Evolutionary conservation across 2,329 filamentous ascomycete species (phyloP).

Genomic region (Pyrenophora tritici-repentis): DNA sequence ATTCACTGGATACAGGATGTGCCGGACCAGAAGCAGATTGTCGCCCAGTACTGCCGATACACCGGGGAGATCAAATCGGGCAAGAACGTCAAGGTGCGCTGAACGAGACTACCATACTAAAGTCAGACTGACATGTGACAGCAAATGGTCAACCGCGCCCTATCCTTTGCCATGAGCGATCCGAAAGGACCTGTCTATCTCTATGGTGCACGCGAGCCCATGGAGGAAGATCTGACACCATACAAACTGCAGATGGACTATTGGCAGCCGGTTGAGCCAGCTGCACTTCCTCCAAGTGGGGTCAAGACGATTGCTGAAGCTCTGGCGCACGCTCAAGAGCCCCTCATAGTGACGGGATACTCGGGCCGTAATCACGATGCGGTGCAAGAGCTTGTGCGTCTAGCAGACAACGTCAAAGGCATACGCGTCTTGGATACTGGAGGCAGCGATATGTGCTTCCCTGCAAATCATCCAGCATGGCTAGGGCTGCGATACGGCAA

Average conservation of each 20-base stretch:
- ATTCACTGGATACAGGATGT: constrained; percentile 89
- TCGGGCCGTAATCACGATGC: constrained; percentile 69
- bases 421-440: constrained; percentile 75
- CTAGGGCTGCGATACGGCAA: constrained; percentile 71
- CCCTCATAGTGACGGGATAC: constrained; percentile 73
- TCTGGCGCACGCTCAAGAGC: constrained; percentile 66
- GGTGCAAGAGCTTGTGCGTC: constrained; percentile 65
- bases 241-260: constrained; percentile 64
- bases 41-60: constrained; percentile 85
- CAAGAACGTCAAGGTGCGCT: constrained; percentile 70
- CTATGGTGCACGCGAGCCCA: constrained; percentile 76
- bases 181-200: constrained; percentile 83
- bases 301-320: constrained; percentile 65
- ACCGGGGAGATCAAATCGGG: constrained; percentile 81
- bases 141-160: constrained; percentile 83
- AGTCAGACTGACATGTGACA: constrained; percentile 18
- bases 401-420: constrained; percentile 70
- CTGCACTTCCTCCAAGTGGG: constrained; percentile 62
- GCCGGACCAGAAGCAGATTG: constrained; percentile 78
- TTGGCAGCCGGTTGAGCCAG: constrained; percentile 73
- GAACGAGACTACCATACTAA: neutral
- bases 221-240: constrained; percentile 76
- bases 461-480: constrained; percentile 59
- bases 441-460: constrained; percentile 82
- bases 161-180: constrained; percentile 79